Base-by-base conservation (phyloP, 768 basidiomycete genomes). In the Lentinula raphanica region DNA sequence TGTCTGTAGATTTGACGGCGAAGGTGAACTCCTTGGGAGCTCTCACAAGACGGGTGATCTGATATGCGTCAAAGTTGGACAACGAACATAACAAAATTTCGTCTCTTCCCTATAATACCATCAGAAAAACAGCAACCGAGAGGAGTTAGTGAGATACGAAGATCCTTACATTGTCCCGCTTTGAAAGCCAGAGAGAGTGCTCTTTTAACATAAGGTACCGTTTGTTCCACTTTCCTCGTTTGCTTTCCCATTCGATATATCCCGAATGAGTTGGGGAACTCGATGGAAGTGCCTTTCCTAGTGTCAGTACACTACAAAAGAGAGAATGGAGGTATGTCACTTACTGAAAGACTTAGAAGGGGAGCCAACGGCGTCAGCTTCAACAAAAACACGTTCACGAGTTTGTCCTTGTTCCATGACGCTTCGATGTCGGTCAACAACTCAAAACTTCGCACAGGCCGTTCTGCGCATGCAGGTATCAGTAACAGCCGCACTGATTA, bases 181-280 rank as follows among this genome's bases (percentile, higher is more conserved):
- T 98, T 29, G 92, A 88, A 36, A 96, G 68, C 81, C 87, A 96
- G 55, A 98, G 67, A 59, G 84, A 82, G 62, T 95, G 92, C 65
- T 95, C 93, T 49, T 91, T 80, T 25, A 97, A 80, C 65, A 87
- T 85, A 67, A 99, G 76, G 84, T 87, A 95, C 32, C 93, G 83
- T 72, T 98, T 98, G 57, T 78, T 87, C 97, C 96, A 99, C 71
- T 97, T 97, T 35, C 94, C 94, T 59, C 88, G 84, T 73, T 96
- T 98, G 45, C 76, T 78, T 74, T 96, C 92, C 82, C 86, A 90
- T 69, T 98, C 91, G 25, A 98, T 84, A 65, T 86, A 94, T 5
- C 88, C 76, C 36, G 75, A 74, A 65, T 75, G 70, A 21, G 69
- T 72, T 6, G 81, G 76, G 25, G 79, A 72, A 60, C 72, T 77